Conservation (phyloP, 768 basidiomycete species). For the Clitopilus passeckerianus region DNA sequence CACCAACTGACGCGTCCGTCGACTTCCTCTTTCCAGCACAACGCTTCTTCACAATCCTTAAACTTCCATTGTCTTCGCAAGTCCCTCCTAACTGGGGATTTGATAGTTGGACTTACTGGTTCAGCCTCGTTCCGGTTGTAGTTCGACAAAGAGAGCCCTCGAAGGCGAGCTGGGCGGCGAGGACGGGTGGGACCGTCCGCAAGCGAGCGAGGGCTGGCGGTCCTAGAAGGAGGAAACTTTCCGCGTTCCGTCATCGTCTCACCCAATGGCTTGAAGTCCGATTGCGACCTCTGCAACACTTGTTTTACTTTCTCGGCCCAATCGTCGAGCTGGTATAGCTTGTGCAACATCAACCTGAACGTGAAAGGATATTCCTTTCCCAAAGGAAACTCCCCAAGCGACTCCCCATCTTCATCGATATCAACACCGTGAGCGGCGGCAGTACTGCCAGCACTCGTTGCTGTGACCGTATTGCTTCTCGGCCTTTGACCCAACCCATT, state of each 20-base stretch:
- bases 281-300: constrained; percentile 47
- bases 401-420: constrained; percentile 14
- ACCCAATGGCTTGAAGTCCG: constrained; percentile 51
- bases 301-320: constrained; percentile 54
- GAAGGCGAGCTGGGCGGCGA: constrained; percentile 1
- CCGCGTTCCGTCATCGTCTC: constrained; percentile 21
- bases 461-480: constrained; percentile 6
- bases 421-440: constrained; percentile 2
- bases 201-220: neutral
- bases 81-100: constrained; percentile 4
- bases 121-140: neutral
- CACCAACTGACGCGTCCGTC: constrained; percentile 23
- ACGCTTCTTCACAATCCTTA: constrained; percentile 47
- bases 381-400: constrained; percentile 37
- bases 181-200: neutral
- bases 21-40: constrained; percentile 50
- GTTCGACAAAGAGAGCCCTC: constrained; percentile 24
- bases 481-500: neutral
- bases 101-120: constrained; percentile 1
- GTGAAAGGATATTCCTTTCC: constrained; percentile 51
- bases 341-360: constrained; percentile 65
- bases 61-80: constrained; percentile 13
- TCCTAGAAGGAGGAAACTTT: neutral
- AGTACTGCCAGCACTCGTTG: constrained; percentile 21
- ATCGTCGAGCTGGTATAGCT: constrained; percentile 56